Base-by-base conservation (phyloP, 352 stramenopile species). In the Pythium brassicae region DNA sequence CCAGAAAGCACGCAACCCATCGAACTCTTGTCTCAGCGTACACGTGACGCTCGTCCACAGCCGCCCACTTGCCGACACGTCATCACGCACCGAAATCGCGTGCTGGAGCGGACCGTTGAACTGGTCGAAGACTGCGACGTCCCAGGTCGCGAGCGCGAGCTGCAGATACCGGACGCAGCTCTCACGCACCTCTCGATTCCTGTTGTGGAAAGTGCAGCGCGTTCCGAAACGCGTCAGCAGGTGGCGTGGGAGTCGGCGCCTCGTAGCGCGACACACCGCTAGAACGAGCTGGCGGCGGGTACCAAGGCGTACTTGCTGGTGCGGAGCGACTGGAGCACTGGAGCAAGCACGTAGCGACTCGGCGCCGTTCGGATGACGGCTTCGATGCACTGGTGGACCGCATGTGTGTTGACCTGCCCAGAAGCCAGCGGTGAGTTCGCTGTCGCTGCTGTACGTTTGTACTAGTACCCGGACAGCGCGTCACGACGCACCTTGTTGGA, bases 131-230 rank as follows among this genome's bases (percentile, higher is more conserved):
- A 80, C 59, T 9, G 55, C 25, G 32, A 27, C 43, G 26, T 43
- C 65, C 76, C 78, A 89, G 23, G 55, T 50, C 45, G 59, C 53
- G 20, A 89, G 55, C 12, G 78, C 74, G 19, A 86, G 39, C 20
- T 66, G 60, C 26, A 66, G 60, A 48, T 86, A 86, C 29, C 74
- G 55, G 32, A 89, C 74, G 37, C 75, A 89, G 61, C 78, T 86
- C 29, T 88, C 73, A 23, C 78, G 70, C 27, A 83, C 63, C 20
- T 86, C 76, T 22, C 76, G 72, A 22, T 86, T 89, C 56, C 78
- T 88, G 37, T 5, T 25, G 17, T n/a, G n/a, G n/a, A n/a, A n/a
- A n/a, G n/a, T n/a, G n/a, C n/a, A n/a, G n/a, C n/a, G n/a, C n/a
- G n/a, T n/a, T n/a, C n/a, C n/a, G n/a, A n/a, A n/a, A n/a, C n/a